Percentiles rank a stretch among this genome's conserved stretches.
Conservation (phyloP, 495 filamentous ascomycete species). For the Aspergillus carlsbadensis region DNA sequence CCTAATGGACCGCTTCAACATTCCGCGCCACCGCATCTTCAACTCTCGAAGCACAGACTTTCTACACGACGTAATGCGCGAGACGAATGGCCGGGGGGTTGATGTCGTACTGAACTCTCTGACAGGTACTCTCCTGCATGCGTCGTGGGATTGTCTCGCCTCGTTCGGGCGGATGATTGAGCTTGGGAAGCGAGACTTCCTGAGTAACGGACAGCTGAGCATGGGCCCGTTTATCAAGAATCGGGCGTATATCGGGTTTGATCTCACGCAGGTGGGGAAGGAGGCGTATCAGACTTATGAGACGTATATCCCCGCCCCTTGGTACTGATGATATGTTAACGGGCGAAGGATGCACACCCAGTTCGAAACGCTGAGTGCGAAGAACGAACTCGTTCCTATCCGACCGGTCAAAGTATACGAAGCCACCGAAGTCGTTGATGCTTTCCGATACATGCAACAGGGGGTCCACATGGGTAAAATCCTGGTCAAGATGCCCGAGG, state of each 20-base stretch:
- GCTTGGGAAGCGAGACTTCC: slow-evolving; percentile 32
- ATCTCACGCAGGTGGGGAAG: slow-evolving; percentile 14
- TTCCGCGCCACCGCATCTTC: slow-evolving; percentile 49
- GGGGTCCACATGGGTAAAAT: slow-evolving; percentile 38
- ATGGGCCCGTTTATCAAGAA: slow-evolving; percentile 41
- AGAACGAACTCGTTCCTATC: background rate
- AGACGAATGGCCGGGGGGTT: slow-evolving; percentile 48
- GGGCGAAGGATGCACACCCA: background rate
- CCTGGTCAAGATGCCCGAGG: slow-evolving; percentile 20
- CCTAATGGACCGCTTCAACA: slow-evolving; percentile 28
- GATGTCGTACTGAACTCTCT: slow-evolving; percentile 53
- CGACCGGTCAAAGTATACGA: slow-evolving; percentile 34
- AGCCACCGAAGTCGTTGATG: slow-evolving; percentile 41
- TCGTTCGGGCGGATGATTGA: slow-evolving; percentile 55
- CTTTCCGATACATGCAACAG: slow-evolving; percentile 50
- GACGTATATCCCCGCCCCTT: background rate
- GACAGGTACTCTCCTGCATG: slow-evolving; percentile 43
- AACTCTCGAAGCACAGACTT: slow-evolving; percentile 48
- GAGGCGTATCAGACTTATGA: background rate
- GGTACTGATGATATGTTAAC: background rate
- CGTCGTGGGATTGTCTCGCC: slow-evolving; percentile 53
- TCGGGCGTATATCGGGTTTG: slow-evolving; percentile 26
- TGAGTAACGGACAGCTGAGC: slow-evolving; percentile 19
- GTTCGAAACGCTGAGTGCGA: background rate
- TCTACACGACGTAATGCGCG: slow-evolving; percentile 37